phyloP scores from a whole-genome alignment of 306 rosid species.

The Lathyrus tuberosus region DNA sequence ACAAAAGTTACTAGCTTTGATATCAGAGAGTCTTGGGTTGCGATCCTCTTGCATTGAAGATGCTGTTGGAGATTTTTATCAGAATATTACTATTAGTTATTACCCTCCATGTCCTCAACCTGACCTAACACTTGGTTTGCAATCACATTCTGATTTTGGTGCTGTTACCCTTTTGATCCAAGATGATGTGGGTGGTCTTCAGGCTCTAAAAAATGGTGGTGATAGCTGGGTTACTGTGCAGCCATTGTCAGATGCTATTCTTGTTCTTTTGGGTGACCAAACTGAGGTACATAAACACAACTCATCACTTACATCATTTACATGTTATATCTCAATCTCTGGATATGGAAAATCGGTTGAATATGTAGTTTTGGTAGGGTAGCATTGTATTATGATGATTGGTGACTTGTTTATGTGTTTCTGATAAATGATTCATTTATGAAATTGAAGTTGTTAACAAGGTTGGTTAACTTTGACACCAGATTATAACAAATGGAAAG shows the following conservation, averaged over 20 bases:
- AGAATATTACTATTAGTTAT: slow-evolving; percentile 84
- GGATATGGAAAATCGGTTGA: no score
- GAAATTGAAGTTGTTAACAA: slow-evolving; percentile 3
- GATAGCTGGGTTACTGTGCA: slow-evolving; percentile 67
- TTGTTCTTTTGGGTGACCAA: slow-evolving; percentile 84
- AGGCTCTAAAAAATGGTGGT: slow-evolving; percentile 51
- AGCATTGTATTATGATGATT: slow-evolving; percentile 14
- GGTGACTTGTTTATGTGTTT: slow-evolving; percentile 21
- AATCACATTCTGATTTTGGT: slow-evolving; percentile 88
- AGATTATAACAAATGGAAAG: slow-evolving; percentile 87
- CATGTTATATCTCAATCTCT: no score
- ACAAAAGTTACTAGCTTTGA: slow-evolving; percentile 58
- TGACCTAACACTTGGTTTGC: slow-evolving; percentile 87
- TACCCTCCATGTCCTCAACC: slow-evolving; percentile 92
- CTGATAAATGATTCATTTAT: slow-evolving; percentile 18
- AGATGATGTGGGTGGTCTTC: slow-evolving; percentile 88
- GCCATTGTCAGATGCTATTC: slow-evolving; percentile 69
- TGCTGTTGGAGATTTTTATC: slow-evolving; percentile 66
- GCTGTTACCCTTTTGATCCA: slow-evolving; percentile 77
- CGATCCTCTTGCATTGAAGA: slow-evolving; percentile 64
- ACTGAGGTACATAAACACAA: slow-evolving; percentile 64
- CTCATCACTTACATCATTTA: background rate
- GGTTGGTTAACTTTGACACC: slow-evolving; percentile 34
- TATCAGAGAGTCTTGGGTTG: slow-evolving; percentile 76
- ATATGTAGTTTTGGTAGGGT: background rate